phyloP scores from a whole-genome alignment of 495 filamentous ascomycete genomes.

The Annulohypoxylon moriforme region DNA sequence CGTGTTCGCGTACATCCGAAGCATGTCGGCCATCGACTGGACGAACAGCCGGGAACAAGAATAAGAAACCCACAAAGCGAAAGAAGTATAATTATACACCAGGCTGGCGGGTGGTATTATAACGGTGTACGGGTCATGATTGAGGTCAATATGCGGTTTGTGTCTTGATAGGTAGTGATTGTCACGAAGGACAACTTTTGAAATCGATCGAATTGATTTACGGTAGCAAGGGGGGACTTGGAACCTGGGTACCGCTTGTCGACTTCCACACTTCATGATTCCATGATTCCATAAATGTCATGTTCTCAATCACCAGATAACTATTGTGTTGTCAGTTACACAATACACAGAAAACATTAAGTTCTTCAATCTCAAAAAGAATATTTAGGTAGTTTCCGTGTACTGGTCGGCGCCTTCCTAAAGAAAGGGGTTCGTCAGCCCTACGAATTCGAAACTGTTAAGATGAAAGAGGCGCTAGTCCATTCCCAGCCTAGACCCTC shows the following conservation, averaged over 20 bases:
- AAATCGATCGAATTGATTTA: background rate
- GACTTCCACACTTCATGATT: background rate
- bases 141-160: background rate
- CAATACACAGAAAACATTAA: background rate
- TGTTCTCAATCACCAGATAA: background rate
- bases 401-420: background rate
- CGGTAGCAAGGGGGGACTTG: background rate
- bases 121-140: background rate
- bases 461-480: constrained; percentile 8
- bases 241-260: background rate
- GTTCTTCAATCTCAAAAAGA: background rate
- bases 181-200: background rate
- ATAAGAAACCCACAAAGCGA: background rate
- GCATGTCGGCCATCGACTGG: constrained; percentile 45
- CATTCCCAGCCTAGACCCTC: background rate
- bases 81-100: background rate
- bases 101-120: background rate
- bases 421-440: constrained; percentile 38
- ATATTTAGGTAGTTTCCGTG: background rate
- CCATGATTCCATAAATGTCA: background rate
- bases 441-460: constrained; percentile 12
- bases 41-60: constrained; percentile 28
- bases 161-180: background rate
- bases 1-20: constrained; percentile 44
- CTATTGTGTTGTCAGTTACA: background rate